Percentiles rank a stretch among this genome's conserved stretches.
These are phyloP conservation scores for Chlorencoelia australis DNA, from an alignment of 2,329 filamentous ascomycete genomes.

Conservation along the genomic window DNA sequence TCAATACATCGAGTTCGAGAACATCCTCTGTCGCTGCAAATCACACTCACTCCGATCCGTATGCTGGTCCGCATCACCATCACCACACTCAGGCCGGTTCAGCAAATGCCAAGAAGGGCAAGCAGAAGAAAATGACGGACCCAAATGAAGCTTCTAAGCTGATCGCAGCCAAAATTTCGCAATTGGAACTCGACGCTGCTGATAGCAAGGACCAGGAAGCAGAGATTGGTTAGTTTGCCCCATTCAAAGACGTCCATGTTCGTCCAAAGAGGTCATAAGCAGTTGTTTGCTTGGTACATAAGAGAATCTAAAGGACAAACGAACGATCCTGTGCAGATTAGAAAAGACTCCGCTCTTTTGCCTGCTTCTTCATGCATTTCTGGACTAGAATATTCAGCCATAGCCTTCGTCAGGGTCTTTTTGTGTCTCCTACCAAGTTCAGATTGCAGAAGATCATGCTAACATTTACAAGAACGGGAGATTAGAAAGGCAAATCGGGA, in stretches of 20 bases:
- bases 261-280: no score
- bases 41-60: slow-evolving; percentile 20
- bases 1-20: slow-evolving; percentile 24
- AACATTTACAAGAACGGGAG: slow-evolving; percentile 60
- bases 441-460: no score
- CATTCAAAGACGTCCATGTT: slow-evolving; percentile 12
- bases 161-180: slow-evolving; percentile 85
- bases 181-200: slow-evolving; percentile 86
- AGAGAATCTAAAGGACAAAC: no score
- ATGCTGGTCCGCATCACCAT: slow-evolving; percentile 29
- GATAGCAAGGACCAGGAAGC: slow-evolving; percentile 92
- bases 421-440: no score
- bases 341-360: no score
- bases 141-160: slow-evolving; percentile 86
- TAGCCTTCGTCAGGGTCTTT: no score
- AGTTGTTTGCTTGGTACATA: no score
- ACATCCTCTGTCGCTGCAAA: slow-evolving; percentile 20
- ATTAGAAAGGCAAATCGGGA: slow-evolving; percentile 91
- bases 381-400: no score
- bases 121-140: slow-evolving; percentile 76
- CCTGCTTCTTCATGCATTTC: no score
- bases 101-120: slow-evolving; percentile 61
- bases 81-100: slow-evolving; percentile 37
- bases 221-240: slow-evolving; percentile 68
- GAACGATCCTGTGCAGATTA: no score